Evolutionary conservation across 495 filamentous ascomycete species (phyloP), one percentile per base, ranked within the genome.

Genomic region (Penicillium atrosanguineum): DNA sequence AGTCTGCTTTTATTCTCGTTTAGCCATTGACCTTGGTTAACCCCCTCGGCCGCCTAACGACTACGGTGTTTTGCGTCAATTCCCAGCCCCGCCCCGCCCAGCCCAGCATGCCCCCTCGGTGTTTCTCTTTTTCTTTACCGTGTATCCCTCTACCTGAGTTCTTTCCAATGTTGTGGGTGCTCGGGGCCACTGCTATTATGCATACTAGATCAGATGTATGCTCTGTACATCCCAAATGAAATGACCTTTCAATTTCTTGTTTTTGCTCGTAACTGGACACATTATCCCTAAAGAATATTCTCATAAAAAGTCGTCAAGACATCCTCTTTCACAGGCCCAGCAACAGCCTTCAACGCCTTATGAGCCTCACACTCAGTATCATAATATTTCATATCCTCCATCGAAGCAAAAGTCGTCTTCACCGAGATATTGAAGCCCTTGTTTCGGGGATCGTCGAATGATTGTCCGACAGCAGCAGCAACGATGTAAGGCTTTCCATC

Each of bases 311-410:
- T 77, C 26, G 74, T 78, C 64, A 83, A 51, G 15, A 78, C 67
- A 68, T 76, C 73, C 52, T 69, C 62, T 52, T 69, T 64, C 0
- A 70, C 67, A 7, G 77, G 55, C 1, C 34, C 56, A 2, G 44
- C 59, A 12, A 74, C 68, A 50, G 74, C 75, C 78, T 86, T 89
- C 37, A 89, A 68, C 42, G 63, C 71, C 49, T 69, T 69, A 53
- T 90, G 86, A 15, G 85, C 86, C 51, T 74, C 72, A 62, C 85
- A 87, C 52, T 81, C 75, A 6, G 52, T 62, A 67, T 90, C 87
- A 59, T 88, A 90, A 64, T 81, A 90, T 57, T 82, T 68, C 82
- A 89, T 83, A 67, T 90, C 87, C 9, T 84, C 86, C 47, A 84
- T 44, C 37, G 62, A 82, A 6, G 76, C 75, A 55, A 90, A 90